phyloP scores from a whole-genome alignment of 1,139 yeast genomes.

The Oligophagozyma castellii region DNA sequence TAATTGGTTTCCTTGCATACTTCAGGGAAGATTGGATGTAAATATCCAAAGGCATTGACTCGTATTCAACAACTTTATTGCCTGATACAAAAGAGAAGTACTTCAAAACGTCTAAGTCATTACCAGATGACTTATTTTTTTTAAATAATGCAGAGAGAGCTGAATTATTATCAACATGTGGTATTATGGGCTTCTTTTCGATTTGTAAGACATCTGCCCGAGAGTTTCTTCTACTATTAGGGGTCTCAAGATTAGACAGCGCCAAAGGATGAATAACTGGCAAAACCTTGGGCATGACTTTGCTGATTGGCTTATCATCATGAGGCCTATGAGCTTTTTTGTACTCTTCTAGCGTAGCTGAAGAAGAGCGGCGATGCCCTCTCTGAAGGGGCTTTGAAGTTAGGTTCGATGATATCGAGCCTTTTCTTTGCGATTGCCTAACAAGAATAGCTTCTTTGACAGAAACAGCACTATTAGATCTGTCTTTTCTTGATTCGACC shows the following conservation, averaged over 20 bases:
- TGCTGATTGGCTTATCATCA: not conserved
- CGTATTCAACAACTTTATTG: constrained; percentile 20
- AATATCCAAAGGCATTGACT: constrained; percentile 23
- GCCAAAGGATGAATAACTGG: constrained; percentile 1
- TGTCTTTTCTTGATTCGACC: not conserved
- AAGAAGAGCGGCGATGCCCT: not conserved
- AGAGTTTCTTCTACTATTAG: constrained; percentile 4
- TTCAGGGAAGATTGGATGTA: constrained; percentile 26
- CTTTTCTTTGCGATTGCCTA: not conserved
- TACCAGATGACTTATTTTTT: constrained; percentile 24
- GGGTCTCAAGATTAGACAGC: not conserved
- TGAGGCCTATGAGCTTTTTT: not conserved
- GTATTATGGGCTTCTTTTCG: constrained; percentile 11
- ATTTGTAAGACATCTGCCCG: constrained; percentile 12
- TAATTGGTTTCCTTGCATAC: constrained; percentile 15
- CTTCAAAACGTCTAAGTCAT: constrained; percentile 34
- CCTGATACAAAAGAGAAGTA: constrained; percentile 41
- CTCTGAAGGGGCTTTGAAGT: not conserved
- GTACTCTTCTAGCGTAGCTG: not conserved
- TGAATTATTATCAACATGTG: constrained; percentile 17
- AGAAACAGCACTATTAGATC: not conserved
- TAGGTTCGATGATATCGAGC: not conserved
- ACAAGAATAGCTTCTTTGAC: not conserved
- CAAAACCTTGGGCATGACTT: not conserved
- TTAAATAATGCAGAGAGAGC: constrained; percentile 23